These are phyloP conservation scores for Spraguea lophii DNA, from an alignment of 371 early-diverging fungal genomes.

Conservation along the genomic window DNA sequence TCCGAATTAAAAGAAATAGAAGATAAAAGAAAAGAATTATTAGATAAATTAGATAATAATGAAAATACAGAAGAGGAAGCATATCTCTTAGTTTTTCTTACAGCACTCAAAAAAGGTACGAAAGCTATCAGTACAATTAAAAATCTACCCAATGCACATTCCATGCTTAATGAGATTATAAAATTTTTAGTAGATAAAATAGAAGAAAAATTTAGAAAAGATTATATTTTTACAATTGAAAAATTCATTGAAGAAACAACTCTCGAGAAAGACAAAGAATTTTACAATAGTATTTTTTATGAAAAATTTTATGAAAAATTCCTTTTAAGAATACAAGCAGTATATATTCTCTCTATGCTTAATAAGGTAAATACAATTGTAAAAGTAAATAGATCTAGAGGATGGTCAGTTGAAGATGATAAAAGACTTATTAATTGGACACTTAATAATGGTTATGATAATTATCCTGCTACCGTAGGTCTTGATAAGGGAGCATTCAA, in stretches of 20 bases:
- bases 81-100: not conserved
- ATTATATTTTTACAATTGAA: slow-evolving; percentile 16
- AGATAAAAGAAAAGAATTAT: too few relatives aligned
- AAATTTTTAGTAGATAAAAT: slow-evolving; percentile 25
- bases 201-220: slow-evolving; percentile 6
- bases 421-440: slow-evolving; percentile 20
- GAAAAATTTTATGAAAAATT: slow-evolving; percentile 26
- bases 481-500: slow-evolving; percentile 11
- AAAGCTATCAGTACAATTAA: not conserved
- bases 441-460: slow-evolving; percentile 41
- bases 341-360: slow-evolving; percentile 24
- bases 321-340: slow-evolving; percentile 36
- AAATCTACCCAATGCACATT: not conserved
- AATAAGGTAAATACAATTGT: slow-evolving; percentile 11
- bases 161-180: slow-evolving; percentile 11
- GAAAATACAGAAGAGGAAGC: not conserved
- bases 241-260: slow-evolving; percentile 17
- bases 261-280: too few relatives aligned
- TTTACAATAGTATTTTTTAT: slow-evolving; percentile 25
- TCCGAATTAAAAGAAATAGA: slow-evolving; percentile 10
- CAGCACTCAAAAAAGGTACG: not conserved
- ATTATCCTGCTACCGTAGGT: slow-evolving; percentile 25
- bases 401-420: slow-evolving; percentile 44
- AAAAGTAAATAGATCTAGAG: slow-evolving; percentile 34
- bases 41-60: not conserved